phyloP scores from a whole-genome alignment of 495 filamentous ascomycete species.

The Aspergillus sclerotioniger region DNA sequence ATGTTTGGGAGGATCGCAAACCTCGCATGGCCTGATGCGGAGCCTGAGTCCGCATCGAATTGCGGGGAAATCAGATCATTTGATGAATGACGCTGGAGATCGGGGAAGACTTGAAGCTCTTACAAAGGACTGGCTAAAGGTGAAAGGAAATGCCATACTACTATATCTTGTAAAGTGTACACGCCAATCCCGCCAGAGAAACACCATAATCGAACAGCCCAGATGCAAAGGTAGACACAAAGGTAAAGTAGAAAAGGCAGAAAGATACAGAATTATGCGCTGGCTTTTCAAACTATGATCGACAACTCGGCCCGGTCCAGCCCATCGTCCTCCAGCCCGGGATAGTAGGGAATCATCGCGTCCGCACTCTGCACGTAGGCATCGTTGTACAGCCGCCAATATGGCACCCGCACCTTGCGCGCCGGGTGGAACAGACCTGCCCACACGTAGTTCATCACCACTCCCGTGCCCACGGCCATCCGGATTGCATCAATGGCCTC shows the following conservation, averaged over 20 bases:
- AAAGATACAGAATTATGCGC: constrained; percentile 12
- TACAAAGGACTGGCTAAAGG: not conserved
- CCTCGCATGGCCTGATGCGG: not conserved
- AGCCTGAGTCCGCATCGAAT: too few species aligned
- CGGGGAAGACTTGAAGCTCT: not conserved
- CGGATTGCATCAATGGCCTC: constrained; percentile 97
- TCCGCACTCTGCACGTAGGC: constrained; percentile 94
- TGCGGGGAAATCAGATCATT: too few species aligned
- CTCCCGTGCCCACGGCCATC: constrained; percentile 86
- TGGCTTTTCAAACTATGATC: constrained; percentile 66
- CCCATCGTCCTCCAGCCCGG: constrained; percentile 72
- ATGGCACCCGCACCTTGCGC: constrained; percentile 86
- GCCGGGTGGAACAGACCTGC: constrained; percentile 96
- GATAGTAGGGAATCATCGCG: constrained; percentile 94
- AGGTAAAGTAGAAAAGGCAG: constrained; percentile 14
- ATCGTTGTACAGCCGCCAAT: constrained; percentile 95
- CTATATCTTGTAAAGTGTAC: constrained; percentile 9
- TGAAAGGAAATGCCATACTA: not conserved
- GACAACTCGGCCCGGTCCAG: constrained; percentile 73
- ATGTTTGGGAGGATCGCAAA: not conserved
- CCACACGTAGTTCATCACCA: constrained; percentile 97
- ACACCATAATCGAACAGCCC: constrained; percentile 20
- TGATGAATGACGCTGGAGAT: not conserved
- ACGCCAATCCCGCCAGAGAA: constrained; percentile 20
- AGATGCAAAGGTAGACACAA: constrained; percentile 11